Evolutionary conservation across 306 rosid genomes (phyloP), one percentile per base, ranked within the genome.

Genomic region (Spatholobus suberectus): DNA sequence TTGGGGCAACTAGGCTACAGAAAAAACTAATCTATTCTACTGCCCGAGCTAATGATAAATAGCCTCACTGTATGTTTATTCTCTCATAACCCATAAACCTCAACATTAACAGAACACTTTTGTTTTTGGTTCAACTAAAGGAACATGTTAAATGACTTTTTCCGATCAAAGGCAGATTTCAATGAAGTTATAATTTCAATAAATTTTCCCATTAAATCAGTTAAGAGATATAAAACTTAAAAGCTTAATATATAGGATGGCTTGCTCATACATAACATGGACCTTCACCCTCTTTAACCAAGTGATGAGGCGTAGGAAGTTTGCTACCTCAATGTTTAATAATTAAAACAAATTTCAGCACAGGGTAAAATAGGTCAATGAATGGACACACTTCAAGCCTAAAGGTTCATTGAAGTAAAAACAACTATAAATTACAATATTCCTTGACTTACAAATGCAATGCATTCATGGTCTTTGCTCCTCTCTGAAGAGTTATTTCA

Each of bases 381-480:
- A 43, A 66, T 23, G 66, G 57, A 73, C 62, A 73, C 29, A 44
- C 27, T 41, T 79, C 57, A 23, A 47, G 51, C 34, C 9, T 11
- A 20, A 78, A 29, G 29, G 77, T 51, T 52, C 21, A 12, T 10
- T 73, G 32, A 44, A 73, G 73, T 18, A 21, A 40, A 79, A 76
- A 62, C 38, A 13, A 49, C 24, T 26, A 43, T 2, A 37, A 38
- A 38, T 57, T 37, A 63, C 34, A 58, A 15, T 14, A 73, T 77
- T 69, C 15, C 52, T 43, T 47, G 55, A 82, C 99, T 96, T 92
- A 96, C 99, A 96, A 86, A 89, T 96, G 99, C 94, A 96, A 75
- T 59, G 99, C 75, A 84, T 86, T 96, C 97, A 96, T 91, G 52
- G 99, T 96, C 88, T 96, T 96, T 38, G 99, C 99, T 81, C 98